Base-by-base conservation (phyloP, 495 filamentous ascomycete species). In the Amorphotheca resinae region DNA sequence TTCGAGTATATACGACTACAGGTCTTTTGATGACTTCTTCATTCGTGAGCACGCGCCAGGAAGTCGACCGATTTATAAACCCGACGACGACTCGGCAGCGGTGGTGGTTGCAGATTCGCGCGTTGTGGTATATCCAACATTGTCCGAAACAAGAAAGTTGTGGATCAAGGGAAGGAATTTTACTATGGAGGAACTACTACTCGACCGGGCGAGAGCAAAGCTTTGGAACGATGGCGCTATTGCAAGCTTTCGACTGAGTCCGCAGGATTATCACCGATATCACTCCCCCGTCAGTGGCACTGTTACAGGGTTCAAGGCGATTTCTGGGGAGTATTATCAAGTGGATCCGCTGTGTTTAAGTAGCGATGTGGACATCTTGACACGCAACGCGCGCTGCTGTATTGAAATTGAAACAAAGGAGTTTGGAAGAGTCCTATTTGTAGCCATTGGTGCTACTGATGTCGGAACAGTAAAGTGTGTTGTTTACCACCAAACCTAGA, bases 371-470 rank as follows among this genome's bases (percentile, higher is more conserved):
- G 89, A 96, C 60, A 89, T 96, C 2, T 95, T 95, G 52, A 86
- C 89, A 25, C 89, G 95, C 62, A 96, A 96, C 44, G 74, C 93
- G 22, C 71, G 89, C 31, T 70, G 89, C 12, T 48, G 87, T 22
- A 84, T 93, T 22, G 88, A 87, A 0, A 88, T 96, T 51, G 87
- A 95, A 52, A 87, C 80, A 7, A 73, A 75, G 30, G 65, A 68
- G 17, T 84, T 89, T 62, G 89, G 89, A 1, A 71, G 87, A 11
- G 89, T 96, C 23, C 95, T 95, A 82, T 81, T 91, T 37, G 69
- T 96, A 31, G 95, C 89, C 56, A 82, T 96, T 9, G 89, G 89
- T 31, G 89, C 89, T 44, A 96, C 95, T 87, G 94, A 95, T 87
- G 89, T 96, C 9, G 89, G 89, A 22, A 89, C 83, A 59, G 95